These are phyloP conservation scores for Bipolaris cookei DNA, from an alignment of 2,329 filamentous ascomycete species.

Conservation along the genomic window DNA sequence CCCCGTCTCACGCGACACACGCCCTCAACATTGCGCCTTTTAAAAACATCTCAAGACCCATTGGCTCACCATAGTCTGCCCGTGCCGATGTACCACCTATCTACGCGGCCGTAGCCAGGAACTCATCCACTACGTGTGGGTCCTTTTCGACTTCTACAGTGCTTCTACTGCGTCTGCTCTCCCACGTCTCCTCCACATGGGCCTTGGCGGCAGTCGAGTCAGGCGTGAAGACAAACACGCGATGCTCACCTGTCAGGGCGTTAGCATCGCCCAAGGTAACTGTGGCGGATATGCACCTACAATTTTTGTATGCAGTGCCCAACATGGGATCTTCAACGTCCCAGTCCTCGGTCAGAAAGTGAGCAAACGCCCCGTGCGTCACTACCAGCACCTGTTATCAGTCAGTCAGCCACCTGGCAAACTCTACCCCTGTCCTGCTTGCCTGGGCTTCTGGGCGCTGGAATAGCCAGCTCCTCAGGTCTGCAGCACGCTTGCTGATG, in stretches of 20 bases:
- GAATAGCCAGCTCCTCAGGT: conserved; percentile 38
- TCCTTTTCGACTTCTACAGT: conserved; percentile 30
- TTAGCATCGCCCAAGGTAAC: neutral
- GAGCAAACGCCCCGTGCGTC: conserved; percentile 82
- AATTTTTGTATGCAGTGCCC: conserved; percentile 43
- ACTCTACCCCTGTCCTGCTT: neutral
- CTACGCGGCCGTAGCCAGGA: conserved; percentile 26
- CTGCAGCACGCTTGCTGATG: conserved; percentile 38
- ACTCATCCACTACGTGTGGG: conserved; percentile 38
- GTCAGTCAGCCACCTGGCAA: conserved; percentile 30
- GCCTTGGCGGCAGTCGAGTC: conserved; percentile 34
- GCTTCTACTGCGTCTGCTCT: conserved; percentile 29
- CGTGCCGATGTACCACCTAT: conserved; percentile 2
- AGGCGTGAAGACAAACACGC: conserved; percentile 39
- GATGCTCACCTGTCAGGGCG: conserved; percentile 33
- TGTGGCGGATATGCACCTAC: conserved; percentile 19
- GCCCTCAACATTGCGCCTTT: neutral
- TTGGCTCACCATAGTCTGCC: conserved; percentile 1
- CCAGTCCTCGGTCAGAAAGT: conserved; percentile 86
- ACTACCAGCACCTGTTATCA: conserved; percentile 71
- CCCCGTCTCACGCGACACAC: neutral
- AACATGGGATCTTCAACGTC: conserved; percentile 39
- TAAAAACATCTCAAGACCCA: neutral
- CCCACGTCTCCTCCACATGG: conserved; percentile 37
- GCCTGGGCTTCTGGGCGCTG: conserved; percentile 39